Conservation (phyloP, 1,139 yeast genomes). For the Protomyces lactucae-debilis region DNA sequence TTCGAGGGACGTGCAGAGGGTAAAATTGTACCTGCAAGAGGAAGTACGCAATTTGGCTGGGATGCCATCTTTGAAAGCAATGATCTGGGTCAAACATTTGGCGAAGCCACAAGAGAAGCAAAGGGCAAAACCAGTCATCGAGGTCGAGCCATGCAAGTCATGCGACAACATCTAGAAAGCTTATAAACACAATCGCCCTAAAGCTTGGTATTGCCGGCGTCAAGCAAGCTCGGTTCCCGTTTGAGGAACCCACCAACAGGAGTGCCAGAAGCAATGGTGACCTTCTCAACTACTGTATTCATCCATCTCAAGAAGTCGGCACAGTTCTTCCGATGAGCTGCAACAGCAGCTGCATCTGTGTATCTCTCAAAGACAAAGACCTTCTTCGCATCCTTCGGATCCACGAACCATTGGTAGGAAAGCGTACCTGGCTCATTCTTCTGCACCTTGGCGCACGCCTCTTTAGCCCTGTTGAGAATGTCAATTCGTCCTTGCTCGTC, state of each 20-base stretch:
- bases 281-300: constrained; percentile 2
- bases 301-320: neutral
- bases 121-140: constrained; percentile 87
- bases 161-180: constrained; percentile 53
- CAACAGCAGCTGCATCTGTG: constrained; percentile 2
- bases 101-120: constrained; percentile 74
- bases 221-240: constrained; percentile 3
- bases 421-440: constrained; percentile 14
- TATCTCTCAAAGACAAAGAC: constrained; percentile 23
- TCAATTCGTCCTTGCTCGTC: constrained; percentile 9
- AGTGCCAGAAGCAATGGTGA: constrained; percentile 6
- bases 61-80: constrained; percentile 30
- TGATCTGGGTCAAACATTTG: constrained; percentile 45
- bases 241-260: constrained; percentile 18
- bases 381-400: constrained; percentile 8
- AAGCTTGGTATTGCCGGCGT: constrained; percentile 19
- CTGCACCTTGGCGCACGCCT: constrained; percentile 3
- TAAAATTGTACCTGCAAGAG: constrained; percentile 66
- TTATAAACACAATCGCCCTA: neutral
- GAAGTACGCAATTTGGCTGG: constrained; percentile 87
- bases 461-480: constrained; percentile 6
- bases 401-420: constrained; percentile 20
- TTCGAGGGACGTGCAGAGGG: constrained; percentile 81
- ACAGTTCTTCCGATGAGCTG: neutral
- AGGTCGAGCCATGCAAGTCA: constrained; percentile 69